Evolutionary conservation across 306 rosid species (phyloP), one percentile per base, ranked within the genome.

Genomic region (Cucurbita argyrosperma): DNA sequence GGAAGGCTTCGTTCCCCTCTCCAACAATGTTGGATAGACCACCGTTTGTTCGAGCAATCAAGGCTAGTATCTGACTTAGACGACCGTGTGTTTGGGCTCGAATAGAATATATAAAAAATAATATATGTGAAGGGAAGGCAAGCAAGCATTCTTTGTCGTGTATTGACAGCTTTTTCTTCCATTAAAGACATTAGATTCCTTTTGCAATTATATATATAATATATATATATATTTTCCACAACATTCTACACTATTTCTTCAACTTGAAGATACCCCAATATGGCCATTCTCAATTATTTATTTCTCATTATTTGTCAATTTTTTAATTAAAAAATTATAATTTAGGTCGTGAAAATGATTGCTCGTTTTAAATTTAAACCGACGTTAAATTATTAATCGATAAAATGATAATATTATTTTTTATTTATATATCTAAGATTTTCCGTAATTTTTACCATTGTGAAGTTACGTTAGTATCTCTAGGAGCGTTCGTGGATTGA

Each of bases 161-260:
- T 37, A 16, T 61, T 62, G 71, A 40, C 71, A 64, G 51, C 71
- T 64, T 64, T 64, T 64, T n/a, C 16, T n/a, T 64, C 26, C 51
- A 64, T 64, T 64, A 64, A 64, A 64, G 71, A 64, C 71, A 39
- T 64, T 64, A 64, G 71, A 64, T 64, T 64, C 71, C 71, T 64
- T 64, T 64, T 64, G 71, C 71, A 40, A 64, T 64, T 40, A 64
- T 30, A 30, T 30, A 30, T 30, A 30, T 30, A 30, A 30, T 30
- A 30, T 30, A 30, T 30, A 30, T 30, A 30, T 30, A 30, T 30
- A 30, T 30, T 2, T 30, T 30, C 35, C 2, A 30, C 35, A 2
- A 30, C 35, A 30, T 30, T 30, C 35, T 30, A 0, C 12, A 38
- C 16, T 5, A 62, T 64, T 64, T 39, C 71, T 64, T 64, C 51